phyloP scores from a whole-genome alignment of 2,329 filamentous ascomycete genomes.

The Cladosporium oxysporum region DNA sequence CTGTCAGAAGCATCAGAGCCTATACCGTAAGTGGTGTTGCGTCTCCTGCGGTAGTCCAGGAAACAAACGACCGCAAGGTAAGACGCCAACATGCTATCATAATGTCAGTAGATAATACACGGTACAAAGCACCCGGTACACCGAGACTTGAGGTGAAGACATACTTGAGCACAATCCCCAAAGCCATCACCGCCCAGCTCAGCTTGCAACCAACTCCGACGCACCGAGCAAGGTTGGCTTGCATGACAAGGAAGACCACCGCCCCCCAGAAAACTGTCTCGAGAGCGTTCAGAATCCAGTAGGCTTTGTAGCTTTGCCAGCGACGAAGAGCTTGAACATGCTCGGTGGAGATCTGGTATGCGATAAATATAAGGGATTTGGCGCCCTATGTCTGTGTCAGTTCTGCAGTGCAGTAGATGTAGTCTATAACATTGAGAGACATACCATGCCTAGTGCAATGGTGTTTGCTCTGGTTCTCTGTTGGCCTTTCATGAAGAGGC shows the following conservation, averaged over 20 bases:
- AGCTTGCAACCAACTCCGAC: slow-evolving; percentile 21
- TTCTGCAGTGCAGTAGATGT: neutral
- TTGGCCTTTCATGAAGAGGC: slow-evolving; percentile 26
- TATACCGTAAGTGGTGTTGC: neutral
- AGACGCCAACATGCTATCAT: neutral
- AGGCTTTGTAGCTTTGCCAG: slow-evolving; percentile 45
- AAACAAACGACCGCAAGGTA: neutral
- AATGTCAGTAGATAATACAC: neutral
- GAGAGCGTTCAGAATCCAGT: slow-evolving; percentile 44
- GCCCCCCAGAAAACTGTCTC: slow-evolving; percentile 48
- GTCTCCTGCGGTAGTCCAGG: neutral
- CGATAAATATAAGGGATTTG: slow-evolving; percentile 45
- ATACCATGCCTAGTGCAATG: slow-evolving; percentile 25
- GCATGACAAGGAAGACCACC: slow-evolving; percentile 32
- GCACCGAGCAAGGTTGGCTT: slow-evolving; percentile 23
- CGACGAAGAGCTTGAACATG: slow-evolving; percentile 36
- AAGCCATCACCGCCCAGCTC: slow-evolving; percentile 19
- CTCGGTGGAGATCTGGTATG: slow-evolving; percentile 44
- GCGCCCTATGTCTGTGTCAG: slow-evolving; percentile 21
- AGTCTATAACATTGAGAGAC: neutral
- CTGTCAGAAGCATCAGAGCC: neutral
- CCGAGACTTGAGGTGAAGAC: neutral
- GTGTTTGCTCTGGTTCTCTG: slow-evolving; percentile 24
- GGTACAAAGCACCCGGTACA: neutral
- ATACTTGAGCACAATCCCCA: slow-evolving; percentile 22